Base-by-base conservation (phyloP, 352 stramenopile species). In the Globisporangium cystogenes region DNA sequence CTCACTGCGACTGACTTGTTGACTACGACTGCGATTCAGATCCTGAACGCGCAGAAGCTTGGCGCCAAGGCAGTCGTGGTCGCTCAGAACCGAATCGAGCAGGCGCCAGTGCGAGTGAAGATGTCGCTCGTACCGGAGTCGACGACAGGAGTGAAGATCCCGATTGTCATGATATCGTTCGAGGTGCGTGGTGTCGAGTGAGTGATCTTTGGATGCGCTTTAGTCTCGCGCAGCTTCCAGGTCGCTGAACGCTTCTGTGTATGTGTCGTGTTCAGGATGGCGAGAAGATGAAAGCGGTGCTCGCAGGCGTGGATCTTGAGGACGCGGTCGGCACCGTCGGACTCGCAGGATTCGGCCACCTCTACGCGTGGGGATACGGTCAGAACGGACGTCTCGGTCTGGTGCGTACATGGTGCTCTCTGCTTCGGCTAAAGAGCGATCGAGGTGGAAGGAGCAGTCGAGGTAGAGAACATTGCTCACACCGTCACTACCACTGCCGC, bases 301-400 rank as follows among this genome's bases (percentile, higher is more conserved):
- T 84, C 42, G 49, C 62, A 24, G 74, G 65, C n/a, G 60, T 74
- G 4, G 64, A 82, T 29, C 46, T 59, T 0, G 69, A 88, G 33
- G 75, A 87, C 23, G 71, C 67, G 0, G 60, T 70, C 10, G 77
- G 58, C 18, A 60, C 76, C 14, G 64, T 90, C 12, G 65, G 69
- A 12, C 55, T 86, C 12, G 40, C 47, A 4, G 69, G 59, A 1
- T 67, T 70, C 14, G 77, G 76, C 0, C 67, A 71, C 11, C 57
- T 90, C 18, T 90, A 90, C 46, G 71, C 77, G 1, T 90, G 80
- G 80, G 80, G 80, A 1, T 82, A 81, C 43, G 80, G 61, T 8
- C 61, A 85, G 53, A 85, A 87, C 31, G 80, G 80, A 24, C 75
- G 77, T 3, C 59, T 90, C 3, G 80, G 80, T 23, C 41, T 90